phyloP scores from a whole-genome alignment of 345 rosid genomes.

The Laguncularia racemosa region DNA sequence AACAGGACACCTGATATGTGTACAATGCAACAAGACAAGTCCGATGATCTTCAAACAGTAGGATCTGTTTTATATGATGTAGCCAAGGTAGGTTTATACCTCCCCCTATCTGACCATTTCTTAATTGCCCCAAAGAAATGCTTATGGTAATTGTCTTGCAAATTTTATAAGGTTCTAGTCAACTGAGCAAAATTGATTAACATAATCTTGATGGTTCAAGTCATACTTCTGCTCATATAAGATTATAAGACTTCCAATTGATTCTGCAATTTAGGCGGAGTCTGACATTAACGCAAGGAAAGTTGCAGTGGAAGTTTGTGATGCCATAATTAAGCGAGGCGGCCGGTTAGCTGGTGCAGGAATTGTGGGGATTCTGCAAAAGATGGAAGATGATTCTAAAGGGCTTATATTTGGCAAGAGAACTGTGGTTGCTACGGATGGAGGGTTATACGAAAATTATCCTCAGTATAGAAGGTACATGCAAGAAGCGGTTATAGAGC shows the following conservation, averaged over 20 bases:
- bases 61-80: slow-evolving; percentile 46
- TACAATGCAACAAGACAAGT: slow-evolving; percentile 58
- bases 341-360: slow-evolving; percentile 88
- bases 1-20: slow-evolving; percentile 59
- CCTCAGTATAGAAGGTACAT: slow-evolving; percentile 62
- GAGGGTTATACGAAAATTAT: slow-evolving; percentile 67
- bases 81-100: slow-evolving; percentile 31
- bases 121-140: background rate
- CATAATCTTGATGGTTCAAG: background rate
- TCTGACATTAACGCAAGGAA: slow-evolving; percentile 38
- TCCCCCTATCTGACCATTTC: background rate
- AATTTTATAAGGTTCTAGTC: no score
- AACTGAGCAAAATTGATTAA: background rate
- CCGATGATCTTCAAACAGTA: slow-evolving; percentile 53
- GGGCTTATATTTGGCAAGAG: slow-evolving; percentile 45
- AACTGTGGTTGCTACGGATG: slow-evolving; percentile 85
- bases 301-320: slow-evolving; percentile 48
- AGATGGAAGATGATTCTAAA: slow-evolving; percentile 62
- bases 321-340: slow-evolving; percentile 59
- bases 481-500: slow-evolving; percentile 54
- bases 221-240: background rate
- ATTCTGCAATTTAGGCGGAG: slow-evolving; percentile 34
- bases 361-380: slow-evolving; percentile 72
- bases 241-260: background rate
- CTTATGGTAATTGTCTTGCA: background rate